These are phyloP conservation scores for Rhododendron ovatum DNA, from an alignment of 148 eudicot species.

Conservation along the genomic window DNA sequence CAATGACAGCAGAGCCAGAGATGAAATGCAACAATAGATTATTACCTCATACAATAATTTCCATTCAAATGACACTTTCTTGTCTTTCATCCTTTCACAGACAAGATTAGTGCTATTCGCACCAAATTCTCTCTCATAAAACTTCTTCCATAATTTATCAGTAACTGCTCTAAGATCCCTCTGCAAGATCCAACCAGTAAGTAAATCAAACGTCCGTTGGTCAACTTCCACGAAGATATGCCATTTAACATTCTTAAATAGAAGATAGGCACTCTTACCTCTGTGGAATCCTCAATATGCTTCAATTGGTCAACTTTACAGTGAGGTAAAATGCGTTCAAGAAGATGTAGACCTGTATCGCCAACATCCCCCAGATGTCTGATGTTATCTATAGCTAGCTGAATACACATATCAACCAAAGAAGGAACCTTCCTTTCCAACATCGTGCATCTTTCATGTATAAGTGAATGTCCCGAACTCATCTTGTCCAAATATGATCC, in stretches of 20 bases:
- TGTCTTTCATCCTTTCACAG: slow-evolving; percentile 43
- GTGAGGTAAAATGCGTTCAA: slow-evolving; percentile 80
- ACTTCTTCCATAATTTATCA: slow-evolving; percentile 76
- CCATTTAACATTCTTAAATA: background rate
- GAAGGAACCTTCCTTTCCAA: slow-evolving; percentile 43
- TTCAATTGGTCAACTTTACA: slow-evolving; percentile 76
- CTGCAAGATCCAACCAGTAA: slow-evolving; percentile 33
- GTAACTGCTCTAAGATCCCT: slow-evolving; percentile 84
- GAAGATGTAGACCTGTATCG: slow-evolving; percentile 56
- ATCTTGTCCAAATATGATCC: slow-evolving; percentile 2
- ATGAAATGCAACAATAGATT: background rate
- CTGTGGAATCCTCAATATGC: slow-evolving; percentile 67
- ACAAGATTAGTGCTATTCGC: slow-evolving; percentile 33
- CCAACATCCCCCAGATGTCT: slow-evolving; percentile 88
- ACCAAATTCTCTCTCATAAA: slow-evolving; percentile 58
- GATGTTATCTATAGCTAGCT: slow-evolving; percentile 71
- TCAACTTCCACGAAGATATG: background rate
- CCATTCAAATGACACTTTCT: slow-evolving; percentile 50
- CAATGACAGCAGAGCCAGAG: background rate
- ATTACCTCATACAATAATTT: slow-evolving; percentile 70
- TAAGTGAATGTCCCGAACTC: slow-evolving; percentile 24
- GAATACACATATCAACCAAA: slow-evolving; percentile 81
- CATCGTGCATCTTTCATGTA: slow-evolving; percentile 21
- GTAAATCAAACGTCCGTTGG: background rate
- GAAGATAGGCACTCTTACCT: slow-evolving; percentile 42